Base-by-base conservation (phyloP, 2,329 filamentous ascomycete species). In the Xylariaceae sp. region DNA sequence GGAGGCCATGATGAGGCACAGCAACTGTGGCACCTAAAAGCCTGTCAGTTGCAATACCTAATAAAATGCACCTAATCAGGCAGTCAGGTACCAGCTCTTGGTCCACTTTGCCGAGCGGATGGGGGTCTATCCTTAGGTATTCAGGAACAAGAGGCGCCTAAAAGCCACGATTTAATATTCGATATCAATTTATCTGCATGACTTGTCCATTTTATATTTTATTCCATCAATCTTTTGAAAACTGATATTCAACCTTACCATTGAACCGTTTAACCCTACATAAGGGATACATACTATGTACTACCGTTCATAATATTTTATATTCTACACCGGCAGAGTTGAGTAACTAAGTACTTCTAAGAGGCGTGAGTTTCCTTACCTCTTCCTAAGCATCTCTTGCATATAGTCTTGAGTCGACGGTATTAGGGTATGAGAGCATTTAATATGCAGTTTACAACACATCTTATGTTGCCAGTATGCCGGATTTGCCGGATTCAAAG, bases 191-290 rank as follows among this genome's bases (percentile, higher is more conserved):
- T 50, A 7, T 37, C 32, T 37, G 32, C 32, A 37, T 37, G 32
- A 37, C 32, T 37, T 37, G 32, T 37, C 32, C 32, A 9, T 21
- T 16, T 26, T 50, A 20, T 41, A 56, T 48, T 29, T 20, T 26
- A 41, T 60, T 56, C 52, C 51, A 50, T 57, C 47, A 60, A 57
- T 45, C 20, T 20, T 26, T 32, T 42, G 19, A 21, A 19, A 44
- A 44, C 21, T 29, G 19, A 46, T 42, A 40, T 46, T n/a, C n/a
- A n/a, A n/a, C n/a, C n/a, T 42, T 14, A 26, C 23, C n/a, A 20
- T 32, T 21, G 19, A 10, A 32, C 20, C 18, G 40, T 45, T 19
- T 45, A 10, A 10, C 26, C 10, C 26, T 29, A n/a, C n/a, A n/a
- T n/a, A n/a, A n/a, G n/a, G n/a, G n/a, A n/a, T n/a, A n/a, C n/a